Base-by-base conservation (phyloP, 352 stramenopile genomes). In the Pelagophyceae sp. region DNA sequence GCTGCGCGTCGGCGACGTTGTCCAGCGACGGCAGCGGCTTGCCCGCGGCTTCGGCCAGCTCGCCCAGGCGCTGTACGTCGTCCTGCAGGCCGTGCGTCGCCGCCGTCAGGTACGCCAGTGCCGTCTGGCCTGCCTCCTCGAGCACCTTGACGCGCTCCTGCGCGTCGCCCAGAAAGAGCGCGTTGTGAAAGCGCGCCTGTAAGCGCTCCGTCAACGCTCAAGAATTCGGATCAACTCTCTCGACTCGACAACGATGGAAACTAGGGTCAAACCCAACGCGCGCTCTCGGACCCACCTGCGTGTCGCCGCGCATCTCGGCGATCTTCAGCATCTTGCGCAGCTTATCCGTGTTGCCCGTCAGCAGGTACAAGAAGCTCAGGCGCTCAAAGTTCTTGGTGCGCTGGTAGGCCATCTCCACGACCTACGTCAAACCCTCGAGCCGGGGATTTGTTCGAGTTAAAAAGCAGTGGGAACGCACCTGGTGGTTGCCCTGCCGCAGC, bases 271-370 rank as follows among this genome's bases (percentile, higher is more conserved):
- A n/a, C n/a, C n/a, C n/a, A n/a, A n/a, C n/a, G n/a, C n/a, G n/a
- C n/a, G n/a, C n/a, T n/a, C n/a, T n/a, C n/a, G n/a, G n/a, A n/a
- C n/a, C n/a, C n/a, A n/a, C n/a, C n/a, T n/a, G n/a, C n/a, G n/a
- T 95, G 82, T 99, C 96, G 78, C 94, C 92, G 74, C 95, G 90
- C 82, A 98, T 95, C 83, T 99, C 94, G 2, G 95, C 93, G 72
- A 99, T 99, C 85, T 98, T 98, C 76, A 99, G 88, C 96, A 99
- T 99, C 87, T 99, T 99, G 79, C 93, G 89, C 19, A 99, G 89
- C 86, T 99, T 99, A 78, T 98, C 95, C 54, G 89, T 95, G 85
- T 99, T 97, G 75, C 96, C 96, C 65, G 96, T 98, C 60, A 99
- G 91, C 27, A 99, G 87, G 86, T 99, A 99, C 38, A 99, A 85